Conservation (phyloP, 1,284 basidiomycete species). For the Pascua guehoae region DNA sequence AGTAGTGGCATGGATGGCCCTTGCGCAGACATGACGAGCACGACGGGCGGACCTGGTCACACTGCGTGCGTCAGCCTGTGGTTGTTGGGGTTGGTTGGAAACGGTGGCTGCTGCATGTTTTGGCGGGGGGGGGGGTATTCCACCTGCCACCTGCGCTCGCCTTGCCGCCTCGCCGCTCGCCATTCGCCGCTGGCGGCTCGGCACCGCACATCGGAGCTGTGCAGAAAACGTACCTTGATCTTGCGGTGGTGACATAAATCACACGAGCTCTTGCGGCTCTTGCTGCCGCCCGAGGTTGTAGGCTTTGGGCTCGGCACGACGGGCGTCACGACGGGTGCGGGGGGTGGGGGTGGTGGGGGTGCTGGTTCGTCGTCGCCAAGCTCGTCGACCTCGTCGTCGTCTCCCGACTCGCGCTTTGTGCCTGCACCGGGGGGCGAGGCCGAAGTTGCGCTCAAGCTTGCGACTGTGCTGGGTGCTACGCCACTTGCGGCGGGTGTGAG, state of each 20-base stretch:
- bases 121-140: background rate
- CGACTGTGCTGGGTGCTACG: background rate
- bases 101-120: background rate
- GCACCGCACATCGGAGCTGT: too few species aligned
- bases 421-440: background rate
- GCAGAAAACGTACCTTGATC: conserved; percentile 31
- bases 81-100: background rate
- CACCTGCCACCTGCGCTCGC: too few species aligned
- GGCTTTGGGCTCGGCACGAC: conserved; percentile 19
- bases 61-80: conserved; percentile 20
- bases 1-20: conserved; percentile 35
- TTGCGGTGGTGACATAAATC: conserved; percentile 42
- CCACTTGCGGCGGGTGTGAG: background rate
- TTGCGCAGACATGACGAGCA: conserved; percentile 38
- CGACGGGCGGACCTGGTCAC: conserved; percentile 37
- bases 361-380: conserved; percentile 18
- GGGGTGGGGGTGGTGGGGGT: background rate
- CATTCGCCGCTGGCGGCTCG: too few species aligned
- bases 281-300: conserved; percentile 10
- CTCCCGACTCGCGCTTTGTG: background rate
- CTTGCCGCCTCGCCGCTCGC: too few species aligned
- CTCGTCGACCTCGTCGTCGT: conserved; percentile 25
- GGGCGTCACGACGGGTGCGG: background rate
- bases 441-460: background rate
- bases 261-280: conserved; percentile 37